A percentile compares a stretch with the other conserved stretches of the same genome.
Evolutionary conservation across 306 rosid species (phyloP).

Genomic region (Castanea sativa): DNA sequence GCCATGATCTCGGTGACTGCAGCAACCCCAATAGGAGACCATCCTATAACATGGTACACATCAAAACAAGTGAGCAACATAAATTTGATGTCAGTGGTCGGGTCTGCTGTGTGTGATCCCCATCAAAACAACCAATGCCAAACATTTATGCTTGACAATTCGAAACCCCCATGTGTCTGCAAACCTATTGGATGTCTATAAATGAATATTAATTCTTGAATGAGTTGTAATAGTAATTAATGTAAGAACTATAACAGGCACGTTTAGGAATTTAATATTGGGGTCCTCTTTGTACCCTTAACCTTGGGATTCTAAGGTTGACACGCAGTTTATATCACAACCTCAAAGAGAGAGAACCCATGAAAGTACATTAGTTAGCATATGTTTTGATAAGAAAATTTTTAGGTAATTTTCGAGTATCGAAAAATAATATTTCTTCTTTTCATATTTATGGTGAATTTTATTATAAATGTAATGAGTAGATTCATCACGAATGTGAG

Average conservation of each 20-base stretch:
- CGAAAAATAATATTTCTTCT: too few relatives aligned
- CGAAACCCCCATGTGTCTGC: slow-evolving; percentile 13
- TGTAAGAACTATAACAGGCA: too few relatives aligned
- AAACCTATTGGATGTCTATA: background rate
- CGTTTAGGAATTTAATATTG: background rate
- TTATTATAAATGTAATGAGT: too few relatives aligned
- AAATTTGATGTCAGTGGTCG: slow-evolving; percentile 22
- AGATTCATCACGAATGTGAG: too few relatives aligned
- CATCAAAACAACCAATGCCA: slow-evolving; percentile 39
- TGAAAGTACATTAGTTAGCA: too few relatives aligned
- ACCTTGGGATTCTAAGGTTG: slow-evolving; percentile 1
- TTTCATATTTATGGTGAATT: too few relatives aligned
- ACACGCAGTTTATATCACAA: background rate
- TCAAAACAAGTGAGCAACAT: slow-evolving; percentile 17
- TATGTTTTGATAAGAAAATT: too few relatives aligned
- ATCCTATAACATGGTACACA: slow-evolving; percentile 18
- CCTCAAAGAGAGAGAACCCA: background rate
- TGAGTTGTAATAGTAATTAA: too few relatives aligned
- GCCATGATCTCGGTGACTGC: slow-evolving; percentile 20
- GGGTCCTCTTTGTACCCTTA: background rate
- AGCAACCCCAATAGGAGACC: slow-evolving; percentile 43
- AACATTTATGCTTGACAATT: slow-evolving; percentile 29
- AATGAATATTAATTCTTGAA: too few relatives aligned
- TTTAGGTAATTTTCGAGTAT: too few relatives aligned
- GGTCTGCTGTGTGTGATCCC: slow-evolving; percentile 26